These are phyloP conservation scores for Coemansia sp. DNA, from an alignment of 192 early-diverging fungal species.

Conservation along the genomic window DNA sequence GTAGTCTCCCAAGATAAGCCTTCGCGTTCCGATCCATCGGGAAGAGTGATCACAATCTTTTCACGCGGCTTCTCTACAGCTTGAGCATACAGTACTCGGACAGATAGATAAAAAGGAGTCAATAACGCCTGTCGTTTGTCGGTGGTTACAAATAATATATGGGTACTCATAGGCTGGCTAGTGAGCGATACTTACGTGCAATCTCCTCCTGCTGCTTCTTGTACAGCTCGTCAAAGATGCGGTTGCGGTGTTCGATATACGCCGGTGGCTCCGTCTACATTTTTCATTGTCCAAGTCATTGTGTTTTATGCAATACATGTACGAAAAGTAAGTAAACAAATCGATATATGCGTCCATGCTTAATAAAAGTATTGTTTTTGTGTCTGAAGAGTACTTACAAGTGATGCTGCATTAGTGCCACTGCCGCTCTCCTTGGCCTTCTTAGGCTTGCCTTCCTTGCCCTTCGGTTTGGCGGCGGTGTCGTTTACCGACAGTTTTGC, in stretches of 20 bases:
- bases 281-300: background rate
- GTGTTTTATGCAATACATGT: background rate
- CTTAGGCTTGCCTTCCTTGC: constrained; percentile 19
- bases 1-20: constrained; percentile 93
- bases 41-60: constrained; percentile 81
- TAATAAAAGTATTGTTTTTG: background rate
- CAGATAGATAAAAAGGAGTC: background rate
- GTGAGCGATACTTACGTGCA: constrained; percentile 34
- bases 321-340: too few species aligned
- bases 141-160: too few species aligned
- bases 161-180: background rate
- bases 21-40: constrained; percentile 78
- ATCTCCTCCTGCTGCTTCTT: constrained; percentile 49
- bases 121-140: background rate
- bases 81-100: background rate
- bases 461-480: background rate
- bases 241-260: constrained; percentile 54
- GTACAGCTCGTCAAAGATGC: constrained; percentile 55
- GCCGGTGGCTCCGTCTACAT: constrained; percentile 42
- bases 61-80: constrained; percentile 68
- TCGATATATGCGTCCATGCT: background rate
- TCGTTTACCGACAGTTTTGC: constrained; percentile 38
- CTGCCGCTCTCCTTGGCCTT: constrained; percentile 21
- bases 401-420: constrained; percentile 15
- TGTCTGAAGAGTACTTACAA: constrained; percentile 12